Base-by-base conservation (phyloP, 139 green algal species). In the Chlorella sp. region DNA sequence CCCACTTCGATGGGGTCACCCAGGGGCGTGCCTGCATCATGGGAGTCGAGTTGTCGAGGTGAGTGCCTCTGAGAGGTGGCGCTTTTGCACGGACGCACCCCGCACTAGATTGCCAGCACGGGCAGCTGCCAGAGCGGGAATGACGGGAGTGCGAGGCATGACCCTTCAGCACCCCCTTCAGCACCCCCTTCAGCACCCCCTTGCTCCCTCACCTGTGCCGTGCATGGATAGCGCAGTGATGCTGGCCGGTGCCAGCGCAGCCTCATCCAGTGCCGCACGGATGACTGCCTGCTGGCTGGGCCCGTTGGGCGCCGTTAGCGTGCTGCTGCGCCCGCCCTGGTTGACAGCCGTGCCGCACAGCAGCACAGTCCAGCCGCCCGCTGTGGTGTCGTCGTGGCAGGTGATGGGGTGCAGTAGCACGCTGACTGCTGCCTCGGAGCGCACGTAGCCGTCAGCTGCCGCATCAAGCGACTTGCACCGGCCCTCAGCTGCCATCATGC, bases 1-100 rank as follows among this genome's bases (percentile, higher is more conserved):
- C 97, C 95, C 11, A 97, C 91, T 89, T 99, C 97, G n/a, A 99
- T 98, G 80, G 97, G 96, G 81, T 99, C 97, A 22, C 97, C 95
- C 82, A 98, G 94, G 3, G 93, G 89, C 0, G 96, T 98, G 40
- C 95, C 96, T 79, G 76, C 91, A 32, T 39, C 18, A 80, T 82
- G 34, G 37, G 34, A 85, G 9, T 69, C 42, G 34, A 15, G 48
- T 36, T 21, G 28, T 24, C 9, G 30, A 5, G 32, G 71, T 21
- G 71, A 37, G 28, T 21, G 21, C 39, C 32, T 16, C 21, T 77
- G 68, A 7, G 32, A n/a, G 68, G 22, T 22, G 12, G 68, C 18
- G 68, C 18, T 32, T n/a, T 12, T 36, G 7, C 21, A n/a, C 12
- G 68, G 26, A 24, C 32, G 68, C 18, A 12, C 22, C n/a, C n/a